Evolutionary conservation across 169 alveolate species (phyloP).

Genomic region (Cystoisospora suis): DNA sequence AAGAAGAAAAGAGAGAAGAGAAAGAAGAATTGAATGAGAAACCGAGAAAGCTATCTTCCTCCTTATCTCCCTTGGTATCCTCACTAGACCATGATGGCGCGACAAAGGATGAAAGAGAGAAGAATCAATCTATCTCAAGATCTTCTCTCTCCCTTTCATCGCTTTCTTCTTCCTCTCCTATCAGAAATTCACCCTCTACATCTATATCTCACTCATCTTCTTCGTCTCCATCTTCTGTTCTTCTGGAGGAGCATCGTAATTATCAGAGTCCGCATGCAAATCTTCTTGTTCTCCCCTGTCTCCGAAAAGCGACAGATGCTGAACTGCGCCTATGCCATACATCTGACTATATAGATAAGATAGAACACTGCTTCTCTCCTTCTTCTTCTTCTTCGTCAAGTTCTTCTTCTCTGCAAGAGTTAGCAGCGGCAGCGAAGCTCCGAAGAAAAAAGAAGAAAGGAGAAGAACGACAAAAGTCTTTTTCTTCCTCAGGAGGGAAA

Average conservation of each 20-base stretch:
- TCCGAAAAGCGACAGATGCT: background rate
- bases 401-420: background rate
- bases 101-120: no score
- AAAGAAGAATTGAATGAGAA: no score
- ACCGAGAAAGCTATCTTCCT: no score
- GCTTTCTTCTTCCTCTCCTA: background rate
- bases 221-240: background rate
- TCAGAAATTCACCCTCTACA: background rate
- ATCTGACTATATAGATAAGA: background rate
- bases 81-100: no score
- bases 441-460: background rate
- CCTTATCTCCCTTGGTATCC: no score
- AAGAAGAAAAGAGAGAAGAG: no score
- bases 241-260: background rate
- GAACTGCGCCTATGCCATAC: conserved; percentile 1
- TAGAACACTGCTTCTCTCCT: background rate
- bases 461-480: background rate
- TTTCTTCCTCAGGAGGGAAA: no score
- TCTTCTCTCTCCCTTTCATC: no score
- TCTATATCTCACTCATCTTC: background rate
- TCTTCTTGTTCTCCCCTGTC: background rate
- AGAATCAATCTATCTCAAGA: no score
- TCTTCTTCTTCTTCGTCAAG: no score
- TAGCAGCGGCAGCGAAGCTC: background rate
- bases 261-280: background rate